These are phyloP conservation scores for Pseudogymnoascus sp. DNA, from an alignment of 2,329 filamentous ascomycete genomes.

Conservation along the genomic window DNA sequence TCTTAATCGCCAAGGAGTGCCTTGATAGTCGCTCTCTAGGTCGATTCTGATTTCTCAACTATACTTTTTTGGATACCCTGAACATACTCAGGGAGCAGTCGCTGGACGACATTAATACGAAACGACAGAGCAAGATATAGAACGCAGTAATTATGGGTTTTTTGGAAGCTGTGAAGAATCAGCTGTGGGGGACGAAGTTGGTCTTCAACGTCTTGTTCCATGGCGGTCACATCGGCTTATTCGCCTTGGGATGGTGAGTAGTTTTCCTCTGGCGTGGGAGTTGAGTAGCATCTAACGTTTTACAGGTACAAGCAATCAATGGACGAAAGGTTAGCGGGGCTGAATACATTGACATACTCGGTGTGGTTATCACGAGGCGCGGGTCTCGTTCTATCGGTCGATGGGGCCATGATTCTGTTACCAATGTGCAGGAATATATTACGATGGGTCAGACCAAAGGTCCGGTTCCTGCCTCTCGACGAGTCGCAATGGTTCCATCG, in stretches of 20 bases:
- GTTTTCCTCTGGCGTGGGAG: slow-evolving; percentile 1
- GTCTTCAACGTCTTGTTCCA: slow-evolving; percentile 78
- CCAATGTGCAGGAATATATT: slow-evolving; percentile 93
- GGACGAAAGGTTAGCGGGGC: slow-evolving; percentile 61
- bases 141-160: slow-evolving; percentile 23
- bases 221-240: slow-evolving; percentile 70
- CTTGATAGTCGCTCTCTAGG: not conserved
- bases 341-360: slow-evolving; percentile 79
- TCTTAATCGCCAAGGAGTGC: not conserved
- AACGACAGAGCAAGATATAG: slow-evolving; percentile 12
- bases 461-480: slow-evolving; percentile 85
- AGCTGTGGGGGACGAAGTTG: slow-evolving; percentile 65
- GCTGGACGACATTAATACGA: slow-evolving; percentile 24
- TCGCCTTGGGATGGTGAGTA: slow-evolving; percentile 73
- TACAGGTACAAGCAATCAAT: slow-evolving; percentile 69
- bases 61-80: slow-evolving; percentile 15
- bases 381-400: slow-evolving; percentile 75
- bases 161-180: slow-evolving; percentile 43
- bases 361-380: slow-evolving; percentile 97
- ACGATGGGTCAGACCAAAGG: slow-evolving; percentile 75
- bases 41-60: slow-evolving; percentile 12
- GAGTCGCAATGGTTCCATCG: slow-evolving; percentile 97
- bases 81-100: slow-evolving; percentile 19
- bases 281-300: slow-evolving; percentile 22
- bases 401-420: slow-evolving; percentile 80